Evolutionary conservation across 192 early-diverging fungal species (phyloP).

Genomic region (Tieghemiomyces parasiticus): DNA sequence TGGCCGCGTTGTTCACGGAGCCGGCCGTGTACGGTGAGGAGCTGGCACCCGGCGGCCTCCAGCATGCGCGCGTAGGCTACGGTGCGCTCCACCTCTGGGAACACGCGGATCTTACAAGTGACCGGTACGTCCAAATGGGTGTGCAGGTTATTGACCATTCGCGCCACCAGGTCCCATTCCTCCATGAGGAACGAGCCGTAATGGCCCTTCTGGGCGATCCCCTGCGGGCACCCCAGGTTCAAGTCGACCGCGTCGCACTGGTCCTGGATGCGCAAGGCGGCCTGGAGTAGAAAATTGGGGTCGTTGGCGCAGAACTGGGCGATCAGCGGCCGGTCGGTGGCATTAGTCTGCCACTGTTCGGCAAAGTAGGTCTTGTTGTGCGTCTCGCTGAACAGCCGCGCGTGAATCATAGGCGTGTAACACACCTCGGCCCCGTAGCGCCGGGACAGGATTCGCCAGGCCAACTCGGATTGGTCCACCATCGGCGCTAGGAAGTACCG

Average conservation of each 20-base stretch:
- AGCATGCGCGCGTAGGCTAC: constrained; percentile 90
- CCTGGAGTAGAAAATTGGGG: constrained; percentile 59
- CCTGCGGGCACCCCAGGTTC: constrained; percentile 94
- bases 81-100: constrained; percentile 77
- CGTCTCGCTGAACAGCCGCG: constrained; percentile 62
- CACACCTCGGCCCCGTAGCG: constrained; percentile 77
- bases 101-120: constrained; percentile 92
- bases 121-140: constrained; percentile 72
- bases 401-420: constrained; percentile 98
- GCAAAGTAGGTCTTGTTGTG: constrained; percentile 39
- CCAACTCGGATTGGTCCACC: constrained; percentile 93
- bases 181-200: constrained; percentile 93
- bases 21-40: constrained; percentile 90
- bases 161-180: constrained; percentile 63
- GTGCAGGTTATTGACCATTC: constrained; percentile 57
- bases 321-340: constrained; percentile 64
- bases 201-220: constrained; percentile 78
- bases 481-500: constrained; percentile 81
- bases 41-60: constrained; percentile 80
- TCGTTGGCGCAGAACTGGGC: constrained; percentile 99
- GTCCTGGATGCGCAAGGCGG: constrained; percentile 66
- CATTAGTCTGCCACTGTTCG: constrained; percentile 58
- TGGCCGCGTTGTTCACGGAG: constrained; percentile 94
- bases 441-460: constrained; percentile 84
- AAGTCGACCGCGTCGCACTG: constrained; percentile 88